Percentiles rank a stretch among this genome's conserved stretches.
Conservation (phyloP, 2,329 filamentous ascomycete species). For the Thermomyces lanuginosus region DNA sequence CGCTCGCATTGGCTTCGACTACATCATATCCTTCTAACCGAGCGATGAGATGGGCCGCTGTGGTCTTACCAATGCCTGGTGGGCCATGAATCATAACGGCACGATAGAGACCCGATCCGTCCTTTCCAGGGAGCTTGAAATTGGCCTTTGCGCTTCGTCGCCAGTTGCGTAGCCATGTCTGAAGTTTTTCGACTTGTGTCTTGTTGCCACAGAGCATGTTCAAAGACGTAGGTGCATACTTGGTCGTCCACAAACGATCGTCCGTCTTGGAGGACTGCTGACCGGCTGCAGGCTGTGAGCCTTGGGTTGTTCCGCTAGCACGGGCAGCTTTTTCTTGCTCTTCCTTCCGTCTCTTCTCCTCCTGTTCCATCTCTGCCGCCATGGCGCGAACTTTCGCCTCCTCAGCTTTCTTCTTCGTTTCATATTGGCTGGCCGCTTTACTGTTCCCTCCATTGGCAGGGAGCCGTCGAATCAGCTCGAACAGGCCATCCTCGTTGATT, state of each 20-base stretch:
- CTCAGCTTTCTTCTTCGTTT: slow-evolving; percentile 71
- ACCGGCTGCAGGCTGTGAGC: slow-evolving; percentile 17
- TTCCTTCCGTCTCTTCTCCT: slow-evolving; percentile 44
- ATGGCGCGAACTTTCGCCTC: slow-evolving; percentile 66
- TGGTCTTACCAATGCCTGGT: slow-evolving; percentile 94
- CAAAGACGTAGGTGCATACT: slow-evolving; percentile 76
- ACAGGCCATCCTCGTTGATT: slow-evolving; percentile 84
- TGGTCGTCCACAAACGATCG: slow-evolving; percentile 74
- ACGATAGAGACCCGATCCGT: slow-evolving; percentile 67
- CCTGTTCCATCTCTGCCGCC: slow-evolving; percentile 69
- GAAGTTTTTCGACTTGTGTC: slow-evolving; percentile 70
- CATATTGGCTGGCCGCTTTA: slow-evolving; percentile 70
- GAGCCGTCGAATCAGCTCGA: slow-evolving; percentile 63
- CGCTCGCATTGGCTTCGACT: slow-evolving; percentile 88
- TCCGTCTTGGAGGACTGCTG: slow-evolving; percentile 26
- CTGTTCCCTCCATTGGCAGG: slow-evolving; percentile 77
- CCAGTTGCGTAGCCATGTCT: slow-evolving; percentile 74
- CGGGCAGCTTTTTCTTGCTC: slow-evolving; percentile 33
- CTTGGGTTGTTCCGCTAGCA: slow-evolving; percentile 31
- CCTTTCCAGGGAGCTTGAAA: slow-evolving; percentile 68
- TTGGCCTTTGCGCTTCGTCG: slow-evolving; percentile 58
- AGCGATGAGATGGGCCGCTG: slow-evolving; percentile 83
- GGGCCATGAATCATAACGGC: slow-evolving; percentile 93
- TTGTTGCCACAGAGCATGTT: slow-evolving; percentile 95
- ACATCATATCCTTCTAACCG: slow-evolving; percentile 88